Base-by-base conservation (phyloP, 768 basidiomycete genomes). In the Imleria badia region DNA sequence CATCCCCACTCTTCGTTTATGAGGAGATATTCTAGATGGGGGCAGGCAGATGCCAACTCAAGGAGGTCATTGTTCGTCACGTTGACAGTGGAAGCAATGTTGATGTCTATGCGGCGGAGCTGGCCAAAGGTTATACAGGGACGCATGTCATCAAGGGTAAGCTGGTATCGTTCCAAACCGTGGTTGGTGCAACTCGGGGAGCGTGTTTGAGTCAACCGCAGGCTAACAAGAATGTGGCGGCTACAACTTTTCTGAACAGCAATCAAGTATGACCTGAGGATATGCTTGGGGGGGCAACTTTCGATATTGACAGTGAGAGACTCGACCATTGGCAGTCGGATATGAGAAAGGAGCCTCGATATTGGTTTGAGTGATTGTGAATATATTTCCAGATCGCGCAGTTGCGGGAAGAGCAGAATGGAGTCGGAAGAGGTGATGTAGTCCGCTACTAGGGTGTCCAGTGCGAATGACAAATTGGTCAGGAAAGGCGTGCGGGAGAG, bases 1-100 rank as follows among this genome's bases (percentile, higher is more conserved):
- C 64, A 66, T 15, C 65, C 65, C 52, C 54, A 64, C 12, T 59
- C 52, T 38, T 54, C 47, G 26, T 66, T 66, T 11, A 66, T 53
- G 48, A 52, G 38, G 11, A 66, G 52, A 13, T 26, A 17, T 19
- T 64, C 47, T 5, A 66, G 47, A 13, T 35, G 55, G 5, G 62
- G 62, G 56, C 65, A 66, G 4, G 59, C 51, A 12, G 62, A 47
- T 0, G 59, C 59, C 42, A 66, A n/a, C 10, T 46, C 42, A 20
- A 61, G 33, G 20, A 64, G 31, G 48, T 58, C 56, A 5, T 39
- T 13, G 17, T 61, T 56, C 6, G 36, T 35, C 44, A 66, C 36
- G 15, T 49, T 41, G 8, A 66, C 51, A 6, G 38, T 38, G 35
- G 50, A 64, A 10, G 46, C 40, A 6, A 29, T 58, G 34, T 61